A percentile compares a stretch with the other conserved stretches of the same genome.
Conservation (phyloP, 2,329 filamentous ascomycete genomes). For the Cladosporium oxysporum region DNA sequence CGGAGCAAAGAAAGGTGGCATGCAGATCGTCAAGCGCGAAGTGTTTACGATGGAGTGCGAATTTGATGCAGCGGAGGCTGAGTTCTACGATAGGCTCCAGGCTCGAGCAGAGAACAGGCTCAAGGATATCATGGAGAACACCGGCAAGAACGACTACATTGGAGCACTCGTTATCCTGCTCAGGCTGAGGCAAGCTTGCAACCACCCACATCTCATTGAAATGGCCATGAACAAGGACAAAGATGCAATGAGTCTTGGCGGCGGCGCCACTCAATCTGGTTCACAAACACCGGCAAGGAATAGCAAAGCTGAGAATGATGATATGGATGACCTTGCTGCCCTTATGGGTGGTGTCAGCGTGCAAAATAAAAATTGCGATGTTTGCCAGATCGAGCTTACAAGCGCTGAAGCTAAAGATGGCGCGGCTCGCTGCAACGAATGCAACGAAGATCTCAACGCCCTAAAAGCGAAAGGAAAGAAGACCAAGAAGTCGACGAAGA, state of each 20-base stretch:
- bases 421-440: conserved; percentile 68
- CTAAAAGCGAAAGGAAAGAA: conserved; percentile 42
- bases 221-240: conserved; percentile 84
- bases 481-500: conserved; percentile 36
- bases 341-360: conserved; percentile 84
- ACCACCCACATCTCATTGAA: conserved; percentile 86
- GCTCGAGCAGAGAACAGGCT: conserved; percentile 82
- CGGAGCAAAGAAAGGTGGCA: conserved; percentile 62
- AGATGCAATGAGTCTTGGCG: conserved; percentile 70
- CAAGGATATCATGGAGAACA: conserved; percentile 78
- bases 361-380: conserved; percentile 74
- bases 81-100: conserved; percentile 83
- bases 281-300: conserved; percentile 49
- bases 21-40: conserved; percentile 90
- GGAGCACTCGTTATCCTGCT: conserved; percentile 91
- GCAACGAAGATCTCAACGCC: conserved; percentile 70
- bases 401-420: conserved; percentile 56
- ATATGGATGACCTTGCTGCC: conserved; percentile 81
- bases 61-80: conserved; percentile 76
- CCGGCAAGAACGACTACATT: conserved; percentile 80
- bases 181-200: conserved; percentile 87
- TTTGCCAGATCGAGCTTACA: conserved; percentile 72
- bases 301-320: conserved; percentile 57
- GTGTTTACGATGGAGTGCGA: conserved; percentile 77
- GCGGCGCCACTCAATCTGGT: conserved; percentile 21